Evolutionary conservation across 1,139 yeast genomes (phyloP), one percentile per base, ranked within the genome.

Genomic region (Protomyces gravidus): DNA sequence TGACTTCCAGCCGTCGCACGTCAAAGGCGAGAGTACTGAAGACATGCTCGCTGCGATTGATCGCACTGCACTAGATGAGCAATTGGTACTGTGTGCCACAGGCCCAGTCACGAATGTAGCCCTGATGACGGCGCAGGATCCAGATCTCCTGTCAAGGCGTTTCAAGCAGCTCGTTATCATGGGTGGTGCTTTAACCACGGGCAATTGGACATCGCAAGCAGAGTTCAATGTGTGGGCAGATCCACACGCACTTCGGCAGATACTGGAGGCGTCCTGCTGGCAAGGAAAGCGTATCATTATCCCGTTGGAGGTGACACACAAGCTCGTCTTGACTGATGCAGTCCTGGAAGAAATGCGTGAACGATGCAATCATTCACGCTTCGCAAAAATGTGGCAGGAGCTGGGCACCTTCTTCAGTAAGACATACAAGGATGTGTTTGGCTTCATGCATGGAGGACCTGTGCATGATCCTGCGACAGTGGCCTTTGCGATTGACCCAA

Each of bases 401-500:
- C 75, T 87, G 57, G 75, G 86, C 67, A 74, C 74, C 56, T 85
- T 77, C 67, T 85, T 83, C 68, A 78, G 78, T 2, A 72, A 72
- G 28, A 69, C 80, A 9, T 83, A 81, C 69, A 72, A 71, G 56
- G 68, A 69, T 21, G 71, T 69, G n/a, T 78, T 76, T 66, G 80
- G 78, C 1, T 77, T 79, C 64, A 67, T 63, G 2, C 66, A 70
- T 2, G 94, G 95, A 0, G 92, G 95, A 0, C 90, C 94, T 1
- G 77, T 87, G 1, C 95, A 89, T 70, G 95, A 88, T 68, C 94
- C 95, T 0, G 72, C 86, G 49, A 88, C 95, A 0, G 75, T 86
- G 2, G 82, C 79, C 56, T 50, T 15, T 9, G 80, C 81, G 0
- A 68, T 86, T 26, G 69, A 86, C 48, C 81, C 84, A 5, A 13